These are phyloP conservation scores for Hyphopichia pseudoburtonii DNA, from an alignment of 1,139 yeast genomes.

Conservation along the genomic window DNA sequence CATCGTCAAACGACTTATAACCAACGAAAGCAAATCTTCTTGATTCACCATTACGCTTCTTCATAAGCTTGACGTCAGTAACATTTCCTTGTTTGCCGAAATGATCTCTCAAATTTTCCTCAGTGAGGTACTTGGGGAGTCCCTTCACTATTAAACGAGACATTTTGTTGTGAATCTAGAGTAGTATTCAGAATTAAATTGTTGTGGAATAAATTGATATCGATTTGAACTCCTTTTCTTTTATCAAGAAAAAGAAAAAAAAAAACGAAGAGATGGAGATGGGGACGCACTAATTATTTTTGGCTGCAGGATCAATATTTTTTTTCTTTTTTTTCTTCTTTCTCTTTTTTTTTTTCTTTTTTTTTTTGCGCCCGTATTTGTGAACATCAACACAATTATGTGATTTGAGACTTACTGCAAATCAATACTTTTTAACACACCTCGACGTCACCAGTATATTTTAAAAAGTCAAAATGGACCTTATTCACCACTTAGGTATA, in stretches of 20 bases:
- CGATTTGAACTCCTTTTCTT: no score
- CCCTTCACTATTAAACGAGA: conserved; percentile 97
- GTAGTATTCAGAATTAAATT: no score
- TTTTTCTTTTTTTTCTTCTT: background rate
- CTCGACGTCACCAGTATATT: background rate
- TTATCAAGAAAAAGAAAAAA: background rate
- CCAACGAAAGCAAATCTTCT: conserved; percentile 95
- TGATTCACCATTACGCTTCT: conserved; percentile 78
- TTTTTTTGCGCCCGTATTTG: background rate
- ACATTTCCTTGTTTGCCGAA: conserved; percentile 65
- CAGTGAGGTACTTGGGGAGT: conserved; percentile 77
- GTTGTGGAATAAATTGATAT: no score
- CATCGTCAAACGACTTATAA: conserved; percentile 68
- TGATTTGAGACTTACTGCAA: background rate
- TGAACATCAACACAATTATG: background rate
- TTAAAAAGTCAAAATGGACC: conserved; percentile 13
- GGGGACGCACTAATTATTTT: background rate
- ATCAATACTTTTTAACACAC: no score
- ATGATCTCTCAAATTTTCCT: conserved; percentile 69
- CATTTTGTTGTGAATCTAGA: conserved; percentile 36
- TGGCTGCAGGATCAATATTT: background rate
- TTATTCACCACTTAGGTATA: conserved; percentile 23
- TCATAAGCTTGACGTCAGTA: conserved; percentile 86
- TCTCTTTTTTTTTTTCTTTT: background rate
- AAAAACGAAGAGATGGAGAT: background rate